Base-by-base conservation (phyloP, 176 grass and related monocot species). In the Aegilops tauschii region DNA sequence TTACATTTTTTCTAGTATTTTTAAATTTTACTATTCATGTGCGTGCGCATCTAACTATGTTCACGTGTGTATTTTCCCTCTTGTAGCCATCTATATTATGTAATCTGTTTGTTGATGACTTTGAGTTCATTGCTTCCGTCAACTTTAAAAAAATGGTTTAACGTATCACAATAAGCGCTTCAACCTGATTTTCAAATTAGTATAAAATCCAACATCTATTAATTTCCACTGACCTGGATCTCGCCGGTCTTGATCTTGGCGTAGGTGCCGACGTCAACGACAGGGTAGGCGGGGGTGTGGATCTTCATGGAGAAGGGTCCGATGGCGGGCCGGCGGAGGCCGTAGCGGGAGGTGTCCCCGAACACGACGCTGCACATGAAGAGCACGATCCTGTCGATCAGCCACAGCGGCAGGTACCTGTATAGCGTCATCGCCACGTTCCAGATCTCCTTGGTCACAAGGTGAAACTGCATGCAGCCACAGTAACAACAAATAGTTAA, bases 371-470 rank as follows among this genome's bases (percentile, higher is more conserved):
- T 35, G 63, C 91, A 90, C 71, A 98, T 49, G 21, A 94, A 62
- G 18, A 95, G 73, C 37, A 95, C 74, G 14, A 92, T 12, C 10
- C 58, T 68, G 73, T 95, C 96, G 50, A 98, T 74, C 7, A 84
- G 6, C 78, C 80, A 79, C 35, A 36, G 1, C 2, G 92, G 92
- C 39, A 98, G 78, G 76, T 83, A 91, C 13, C 61, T 40, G 62
- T 81, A 21, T 72, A 92, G 44, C 39, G 75, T 5, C 93, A 95
- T 95, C 12, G 83, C 96, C 50, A 92, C 18, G 10, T 72, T 58
- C 86, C 83, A 90, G 75, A 98, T 90, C 83, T 93, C 90, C 73
- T 89, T 95, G 20, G 42, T 90, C 74, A 98, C 91, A 4, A 98
- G 71, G 52, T 98, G 93, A 12, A 98, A 12, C 93, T 93, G 87